A percentile compares a stretch with the other conserved stretches of the same genome.
Conservation (phyloP, 225 moss, liverwort and hornwort species). For the Bryum argenteum region DNA sequence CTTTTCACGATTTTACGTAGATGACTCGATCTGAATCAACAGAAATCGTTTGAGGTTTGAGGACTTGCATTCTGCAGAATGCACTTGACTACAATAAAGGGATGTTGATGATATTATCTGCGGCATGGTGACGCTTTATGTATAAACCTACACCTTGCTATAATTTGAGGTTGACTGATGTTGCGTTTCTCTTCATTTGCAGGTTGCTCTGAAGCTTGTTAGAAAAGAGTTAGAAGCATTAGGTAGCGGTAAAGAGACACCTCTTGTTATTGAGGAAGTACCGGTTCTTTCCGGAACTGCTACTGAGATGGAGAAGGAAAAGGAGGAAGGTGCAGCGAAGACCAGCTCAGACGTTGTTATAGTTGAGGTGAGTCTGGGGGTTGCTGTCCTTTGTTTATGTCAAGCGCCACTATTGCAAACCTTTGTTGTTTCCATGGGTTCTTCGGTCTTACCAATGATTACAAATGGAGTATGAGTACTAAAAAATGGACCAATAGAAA, state of each 20-base stretch:
- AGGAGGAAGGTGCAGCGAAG: slow-evolving; percentile 37
- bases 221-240: slow-evolving; percentile 66
- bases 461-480: too few species aligned
- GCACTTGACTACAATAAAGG: neutral
- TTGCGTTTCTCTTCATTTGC: slow-evolving; percentile 35
- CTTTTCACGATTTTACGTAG: neutral
- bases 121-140: neutral
- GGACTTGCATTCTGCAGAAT: slow-evolving; percentile 16
- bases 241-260: slow-evolving; percentile 45
- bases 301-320: slow-evolving; percentile 46
- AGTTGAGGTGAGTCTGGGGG: slow-evolving; percentile 50
- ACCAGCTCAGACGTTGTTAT: slow-evolving; percentile 50
- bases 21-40: neutral
- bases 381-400: neutral
- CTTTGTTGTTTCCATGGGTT: neutral
- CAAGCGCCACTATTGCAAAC: neutral
- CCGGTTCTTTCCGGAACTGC: slow-evolving; percentile 49
- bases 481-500: too few species aligned
- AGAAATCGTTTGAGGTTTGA: neutral
- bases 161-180: slow-evolving; percentile 4
- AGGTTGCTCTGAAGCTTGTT: slow-evolving; percentile 95
- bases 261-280: slow-evolving; percentile 53
- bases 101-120: slow-evolving; percentile 4
- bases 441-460: neutral
- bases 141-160: neutral